Percentiles rank a stretch among this genome's conserved stretches.
These are phyloP conservation scores for Trametes gibbosa DNA, from an alignment of 768 basidiomycete genomes.

Conservation along the genomic window DNA sequence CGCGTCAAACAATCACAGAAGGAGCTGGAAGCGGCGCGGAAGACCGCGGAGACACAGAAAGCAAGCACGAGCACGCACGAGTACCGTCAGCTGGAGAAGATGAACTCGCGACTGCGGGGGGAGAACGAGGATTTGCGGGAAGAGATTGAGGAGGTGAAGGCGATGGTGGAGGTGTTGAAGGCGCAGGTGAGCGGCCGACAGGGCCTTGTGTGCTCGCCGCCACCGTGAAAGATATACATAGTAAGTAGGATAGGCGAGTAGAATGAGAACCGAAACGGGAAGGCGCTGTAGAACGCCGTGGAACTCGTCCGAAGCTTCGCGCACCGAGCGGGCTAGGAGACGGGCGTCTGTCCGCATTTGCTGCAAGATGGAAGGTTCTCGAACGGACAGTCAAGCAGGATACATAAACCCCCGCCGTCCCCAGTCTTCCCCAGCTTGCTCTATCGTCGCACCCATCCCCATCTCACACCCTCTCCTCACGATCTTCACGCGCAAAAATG, in stretches of 20 bases:
- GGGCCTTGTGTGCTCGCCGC: slow-evolving; percentile 46
- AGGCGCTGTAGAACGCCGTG: slow-evolving; percentile 21
- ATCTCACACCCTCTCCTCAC: slow-evolving; percentile 16
- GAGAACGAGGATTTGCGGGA: slow-evolving; percentile 56
- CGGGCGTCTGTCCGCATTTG: slow-evolving; percentile 18
- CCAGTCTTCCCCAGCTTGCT: slow-evolving; percentile 14
- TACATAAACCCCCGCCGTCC: slow-evolving; percentile 34
- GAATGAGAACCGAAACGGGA: slow-evolving; percentile 6
- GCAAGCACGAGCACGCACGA: slow-evolving; percentile 27
- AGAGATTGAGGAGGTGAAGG: slow-evolving; percentile 63
- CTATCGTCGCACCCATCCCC: slow-evolving; percentile 10
- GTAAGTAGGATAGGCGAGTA: background rate
- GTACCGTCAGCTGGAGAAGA: slow-evolving; percentile 43
- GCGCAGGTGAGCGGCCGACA: slow-evolving; percentile 49
- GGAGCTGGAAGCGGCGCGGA: slow-evolving; percentile 36
- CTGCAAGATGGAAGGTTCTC: slow-evolving; percentile 41
- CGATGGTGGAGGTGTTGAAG: slow-evolving; percentile 68
- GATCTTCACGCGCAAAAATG: slow-evolving; percentile 42
- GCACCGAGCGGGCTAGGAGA: background rate
- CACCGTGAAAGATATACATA: slow-evolving; percentile 17
- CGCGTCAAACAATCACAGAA: slow-evolving; percentile 47
- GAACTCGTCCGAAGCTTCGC: slow-evolving; percentile 36
- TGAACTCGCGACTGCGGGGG: slow-evolving; percentile 53
- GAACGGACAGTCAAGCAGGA: slow-evolving; percentile 31
- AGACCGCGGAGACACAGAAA: slow-evolving; percentile 5